Evolutionary conservation across 2,329 filamentous ascomycete species (phyloP).

Genomic region (Pseudocercospora musae): DNA sequence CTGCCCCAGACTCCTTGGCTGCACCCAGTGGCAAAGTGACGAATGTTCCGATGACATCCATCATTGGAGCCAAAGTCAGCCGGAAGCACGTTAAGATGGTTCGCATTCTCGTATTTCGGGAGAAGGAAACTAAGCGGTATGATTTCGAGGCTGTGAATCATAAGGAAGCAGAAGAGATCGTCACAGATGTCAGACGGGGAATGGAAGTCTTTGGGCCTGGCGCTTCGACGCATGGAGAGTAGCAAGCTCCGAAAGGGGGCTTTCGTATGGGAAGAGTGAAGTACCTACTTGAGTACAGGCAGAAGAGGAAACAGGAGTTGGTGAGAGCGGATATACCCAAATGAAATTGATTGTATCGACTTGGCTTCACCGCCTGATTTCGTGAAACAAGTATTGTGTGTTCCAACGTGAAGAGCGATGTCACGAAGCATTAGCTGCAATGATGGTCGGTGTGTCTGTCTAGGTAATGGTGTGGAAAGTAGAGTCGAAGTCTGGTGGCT

Average conservation of each 20-base stretch:
- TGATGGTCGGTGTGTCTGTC: no score
- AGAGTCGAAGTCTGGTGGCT: no score
- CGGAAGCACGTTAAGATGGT: slow-evolving; percentile 78
- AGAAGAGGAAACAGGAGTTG: neutral
- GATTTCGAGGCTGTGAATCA: slow-evolving; percentile 75
- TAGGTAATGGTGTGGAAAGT: no score
- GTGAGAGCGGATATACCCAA: neutral
- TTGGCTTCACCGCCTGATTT: no score
- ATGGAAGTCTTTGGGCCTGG: slow-evolving; percentile 21
- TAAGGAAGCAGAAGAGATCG: slow-evolving; percentile 74
- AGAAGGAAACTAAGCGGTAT: slow-evolving; percentile 72
- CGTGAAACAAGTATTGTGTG: no score
- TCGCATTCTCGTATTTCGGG: slow-evolving; percentile 73
- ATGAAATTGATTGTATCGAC: neutral
- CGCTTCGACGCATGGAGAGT: neutral
- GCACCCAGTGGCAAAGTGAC: slow-evolving; percentile 61
- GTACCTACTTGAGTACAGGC: neutral
- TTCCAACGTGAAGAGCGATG: no score
- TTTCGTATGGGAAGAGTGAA: neutral
- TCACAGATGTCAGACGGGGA: slow-evolving; percentile 63
- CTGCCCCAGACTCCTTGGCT: slow-evolving; percentile 35
- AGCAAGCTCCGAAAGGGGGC: neutral
- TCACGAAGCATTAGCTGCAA: no score
- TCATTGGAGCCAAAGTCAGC: slow-evolving; percentile 77
- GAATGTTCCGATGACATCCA: slow-evolving; percentile 76